Base-by-base conservation (phyloP, 345 rosid species). In the Rhizophora mangle region DNA sequence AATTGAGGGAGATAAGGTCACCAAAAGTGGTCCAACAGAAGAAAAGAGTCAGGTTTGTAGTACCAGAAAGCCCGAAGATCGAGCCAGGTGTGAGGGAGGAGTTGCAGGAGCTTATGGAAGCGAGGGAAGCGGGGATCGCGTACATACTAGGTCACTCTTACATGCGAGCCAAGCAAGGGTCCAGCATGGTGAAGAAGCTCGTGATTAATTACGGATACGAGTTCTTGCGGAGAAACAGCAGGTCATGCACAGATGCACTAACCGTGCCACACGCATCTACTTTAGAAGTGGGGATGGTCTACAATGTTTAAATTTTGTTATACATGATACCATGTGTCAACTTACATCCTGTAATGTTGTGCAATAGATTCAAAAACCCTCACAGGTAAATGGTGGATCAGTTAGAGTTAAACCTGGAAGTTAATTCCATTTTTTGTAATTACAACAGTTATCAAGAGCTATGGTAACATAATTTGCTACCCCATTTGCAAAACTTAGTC, bases 251-350 rank as follows among this genome's bases (percentile, higher is more conserved):
- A 8, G 72, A 81, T 68, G 83, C 76, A 2, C 75, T 89, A 43
- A 86, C 83, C 9, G 79, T 83, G 26, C 96, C 97, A 0, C 92
- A 91, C 62, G 95, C 92, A 1, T 89, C 98, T 6, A 94, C 96
- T 4, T 70, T 94, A 71, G 96, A 94, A 81, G 98, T 94, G 16
- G 98, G 98, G 64, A 89, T 94, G 98, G 55, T 88, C 3, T 94
- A 89, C 81, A 72, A 82, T 78, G 94, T 94, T 64, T 94, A 57
- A 72, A 62, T 66, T 60, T 76, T 62, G 67, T 34, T 61, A 65
- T 66, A 75, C 67, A 64, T 60, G 65, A 53, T 43, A 51, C 37
- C 62, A 6, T 18, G 52, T 27, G 11, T 26, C 30, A 22, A 20
- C 65, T 73, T 67, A 66, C 55, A 69, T 78, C 53, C 34, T 72